Conservation (phyloP, 257 asterid species). For the Solanum commersonii region DNA sequence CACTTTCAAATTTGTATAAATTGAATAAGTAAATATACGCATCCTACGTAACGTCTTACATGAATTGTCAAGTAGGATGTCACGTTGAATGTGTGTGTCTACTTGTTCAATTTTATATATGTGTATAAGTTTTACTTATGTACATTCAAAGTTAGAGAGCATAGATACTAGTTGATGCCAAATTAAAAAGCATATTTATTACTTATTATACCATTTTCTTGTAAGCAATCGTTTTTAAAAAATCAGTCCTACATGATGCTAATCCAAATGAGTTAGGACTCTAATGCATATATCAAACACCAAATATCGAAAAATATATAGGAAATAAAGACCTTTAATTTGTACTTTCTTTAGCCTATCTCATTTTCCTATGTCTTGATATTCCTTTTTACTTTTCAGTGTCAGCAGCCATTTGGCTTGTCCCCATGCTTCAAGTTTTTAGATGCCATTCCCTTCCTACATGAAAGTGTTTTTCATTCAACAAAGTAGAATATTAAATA, state of each 20-base stretch:
- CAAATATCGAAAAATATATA: not conserved
- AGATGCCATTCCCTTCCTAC: slow-evolving; percentile 39
- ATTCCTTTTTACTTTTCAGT: slow-evolving; percentile 17
- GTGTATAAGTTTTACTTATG: too few species aligned
- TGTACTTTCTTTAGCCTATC: slow-evolving; percentile 11
- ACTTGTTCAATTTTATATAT: too few species aligned
- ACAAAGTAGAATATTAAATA: not conserved
- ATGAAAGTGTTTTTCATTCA: not conserved
- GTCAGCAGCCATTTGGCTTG: slow-evolving; percentile 35
- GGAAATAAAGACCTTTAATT: not conserved
- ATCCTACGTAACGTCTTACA: too few species aligned
- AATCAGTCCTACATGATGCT: not conserved
- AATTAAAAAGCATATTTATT: too few species aligned
- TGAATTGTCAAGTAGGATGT: too few species aligned
- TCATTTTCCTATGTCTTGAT: slow-evolving; percentile 2
- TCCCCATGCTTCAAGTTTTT: slow-evolving; percentile 13
- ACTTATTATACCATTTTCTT: too few species aligned
- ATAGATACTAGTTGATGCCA: rapidly evolving
- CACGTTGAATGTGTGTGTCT: not conserved
- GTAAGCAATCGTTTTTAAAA: too few species aligned
- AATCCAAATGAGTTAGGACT: not conserved
- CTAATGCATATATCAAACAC: not conserved
- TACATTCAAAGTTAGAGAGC: too few species aligned
- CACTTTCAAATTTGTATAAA: too few species aligned
- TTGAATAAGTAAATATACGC: not conserved